Percentiles rank a stretch among this genome's conserved stretches.
These are phyloP conservation scores for Pisolithus microcarpus DNA, from an alignment of 768 basidiomycete species.

Conservation along the genomic window DNA sequence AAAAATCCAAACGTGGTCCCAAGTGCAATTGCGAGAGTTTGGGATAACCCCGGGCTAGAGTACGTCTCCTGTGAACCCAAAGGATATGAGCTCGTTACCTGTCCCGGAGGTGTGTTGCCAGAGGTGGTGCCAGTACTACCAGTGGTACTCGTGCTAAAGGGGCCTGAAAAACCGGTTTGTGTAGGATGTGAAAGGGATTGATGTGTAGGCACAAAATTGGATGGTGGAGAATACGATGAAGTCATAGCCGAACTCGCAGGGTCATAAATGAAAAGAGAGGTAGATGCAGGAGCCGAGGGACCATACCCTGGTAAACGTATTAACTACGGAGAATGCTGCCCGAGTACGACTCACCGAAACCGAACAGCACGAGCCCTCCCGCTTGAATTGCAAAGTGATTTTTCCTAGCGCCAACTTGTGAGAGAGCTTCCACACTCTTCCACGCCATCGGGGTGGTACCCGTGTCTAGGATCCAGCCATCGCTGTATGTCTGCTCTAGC, in stretches of 20 bases:
- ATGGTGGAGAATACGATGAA: constrained; percentile 32
- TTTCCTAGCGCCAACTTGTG: constrained; percentile 53
- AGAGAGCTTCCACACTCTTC: constrained; percentile 43
- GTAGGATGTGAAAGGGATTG: constrained; percentile 32
- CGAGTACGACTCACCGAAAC: constrained; percentile 52
- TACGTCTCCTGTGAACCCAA: constrained; percentile 9
- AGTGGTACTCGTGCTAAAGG: constrained; percentile 2
- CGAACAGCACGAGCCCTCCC: constrained; percentile 62
- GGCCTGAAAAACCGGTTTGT: constrained; percentile 20
- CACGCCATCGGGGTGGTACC: constrained; percentile 52
- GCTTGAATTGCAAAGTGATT: constrained; percentile 69
- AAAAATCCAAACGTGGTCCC: constrained; percentile 57
- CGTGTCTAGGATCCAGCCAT: constrained; percentile 69
- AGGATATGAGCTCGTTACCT: constrained; percentile 7
- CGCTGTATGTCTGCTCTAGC: constrained; percentile 46
- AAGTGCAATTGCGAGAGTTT: constrained; percentile 46
- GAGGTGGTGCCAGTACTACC: constrained; percentile 4
- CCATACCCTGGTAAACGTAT: constrained; percentile 30
- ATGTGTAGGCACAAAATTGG: constrained; percentile 21
- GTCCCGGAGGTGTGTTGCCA: constrained; percentile 6
- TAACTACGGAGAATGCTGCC: background rate
- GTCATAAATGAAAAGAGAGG: constrained; percentile 50
- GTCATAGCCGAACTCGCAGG: constrained; percentile 32
- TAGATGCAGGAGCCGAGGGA: constrained; percentile 35
- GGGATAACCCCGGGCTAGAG: constrained; percentile 17